Evolutionary conservation across 1,284 basidiomycete species (phyloP).

Genomic region (Vanrija sp.): DNA sequence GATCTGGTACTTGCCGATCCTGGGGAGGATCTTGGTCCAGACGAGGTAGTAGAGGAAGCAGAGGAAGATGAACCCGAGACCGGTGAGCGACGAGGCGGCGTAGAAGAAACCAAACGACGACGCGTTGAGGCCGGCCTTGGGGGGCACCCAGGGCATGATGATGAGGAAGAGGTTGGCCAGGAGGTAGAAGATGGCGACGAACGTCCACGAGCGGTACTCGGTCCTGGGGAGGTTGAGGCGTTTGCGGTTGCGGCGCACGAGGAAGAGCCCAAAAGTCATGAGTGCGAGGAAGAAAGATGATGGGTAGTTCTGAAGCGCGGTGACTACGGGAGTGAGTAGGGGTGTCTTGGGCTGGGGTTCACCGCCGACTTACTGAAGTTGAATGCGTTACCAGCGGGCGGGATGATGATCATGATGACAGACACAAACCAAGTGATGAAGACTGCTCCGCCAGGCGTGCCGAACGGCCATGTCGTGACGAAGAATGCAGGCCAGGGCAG

Average conservation of each 20-base stretch:
- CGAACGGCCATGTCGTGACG: conserved; percentile 36
- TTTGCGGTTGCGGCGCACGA: conserved; percentile 49
- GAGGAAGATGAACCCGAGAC: conserved; percentile 30
- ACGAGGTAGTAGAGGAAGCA: conserved; percentile 47
- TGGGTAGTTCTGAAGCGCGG: conserved; percentile 51
- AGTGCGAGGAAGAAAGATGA: conserved; percentile 51
- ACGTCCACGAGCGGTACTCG: conserved; percentile 52
- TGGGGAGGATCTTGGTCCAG: conserved; percentile 46
- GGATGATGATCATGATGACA: conserved; percentile 56
- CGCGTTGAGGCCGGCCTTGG: conserved; percentile 29
- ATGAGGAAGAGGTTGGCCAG: conserved; percentile 52
- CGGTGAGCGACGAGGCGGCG: conserved; percentile 37
- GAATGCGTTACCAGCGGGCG: conserved; percentile 58
- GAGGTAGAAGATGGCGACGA: conserved; percentile 48
- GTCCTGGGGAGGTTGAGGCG: conserved; percentile 43
- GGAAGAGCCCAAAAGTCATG: conserved; percentile 50
- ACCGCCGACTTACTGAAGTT: conserved; percentile 41
- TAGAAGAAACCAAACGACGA: conserved; percentile 48
- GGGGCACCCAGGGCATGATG: conserved; percentile 53
- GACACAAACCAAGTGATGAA: conserved; percentile 54
- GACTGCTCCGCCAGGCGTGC: conserved; percentile 50
- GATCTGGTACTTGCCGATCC: conserved; percentile 40
- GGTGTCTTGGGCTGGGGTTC: too few relatives aligned
- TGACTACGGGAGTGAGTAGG: neutral
- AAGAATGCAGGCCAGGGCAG: conserved; percentile 41